Evolutionary conservation across 202 grass and related monocot species (phyloP).

Genomic region (Zoysia matrella): DNA sequence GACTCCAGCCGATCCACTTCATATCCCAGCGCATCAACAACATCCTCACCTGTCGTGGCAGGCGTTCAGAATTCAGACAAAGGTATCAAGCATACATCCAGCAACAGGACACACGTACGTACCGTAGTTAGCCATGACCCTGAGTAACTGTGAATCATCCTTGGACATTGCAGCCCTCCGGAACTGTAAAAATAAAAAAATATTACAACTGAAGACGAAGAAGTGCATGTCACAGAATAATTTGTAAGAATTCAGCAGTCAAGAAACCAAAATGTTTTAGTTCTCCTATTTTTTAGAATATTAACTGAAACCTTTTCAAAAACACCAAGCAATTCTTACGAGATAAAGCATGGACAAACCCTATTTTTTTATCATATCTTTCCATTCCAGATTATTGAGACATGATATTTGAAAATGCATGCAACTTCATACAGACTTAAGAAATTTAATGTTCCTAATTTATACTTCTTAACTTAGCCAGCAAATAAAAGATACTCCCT

Average conservation of each 20-base stretch:
- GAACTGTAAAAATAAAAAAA: conserved; percentile 62
- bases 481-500: not conserved
- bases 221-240: not conserved
- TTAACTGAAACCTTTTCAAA: not conserved
- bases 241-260: not conserved
- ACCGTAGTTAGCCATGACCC: conserved; percentile 96
- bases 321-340: not conserved
- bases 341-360: conserved; percentile 9
- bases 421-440: not conserved
- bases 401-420: not conserved
- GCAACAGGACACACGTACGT: conserved; percentile 30
- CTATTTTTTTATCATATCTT: conserved; percentile 6
- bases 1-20: conserved; percentile 96
- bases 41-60: conserved; percentile 77
- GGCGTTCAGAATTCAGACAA: conserved; percentile 29
- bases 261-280: conserved; percentile 21
- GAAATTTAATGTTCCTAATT: conserved; percentile 7
- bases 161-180: conserved; percentile 65
- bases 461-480: not conserved
- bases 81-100: conserved; percentile 12
- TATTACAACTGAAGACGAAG: not conserved
- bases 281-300: not conserved
- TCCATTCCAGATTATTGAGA: not conserved
- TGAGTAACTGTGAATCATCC: conserved; percentile 71
- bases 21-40: conserved; percentile 89